These are phyloP conservation scores for Acarospora socialis DNA, from an alignment of 2,329 filamentous ascomycete species.

Conservation along the genomic window DNA sequence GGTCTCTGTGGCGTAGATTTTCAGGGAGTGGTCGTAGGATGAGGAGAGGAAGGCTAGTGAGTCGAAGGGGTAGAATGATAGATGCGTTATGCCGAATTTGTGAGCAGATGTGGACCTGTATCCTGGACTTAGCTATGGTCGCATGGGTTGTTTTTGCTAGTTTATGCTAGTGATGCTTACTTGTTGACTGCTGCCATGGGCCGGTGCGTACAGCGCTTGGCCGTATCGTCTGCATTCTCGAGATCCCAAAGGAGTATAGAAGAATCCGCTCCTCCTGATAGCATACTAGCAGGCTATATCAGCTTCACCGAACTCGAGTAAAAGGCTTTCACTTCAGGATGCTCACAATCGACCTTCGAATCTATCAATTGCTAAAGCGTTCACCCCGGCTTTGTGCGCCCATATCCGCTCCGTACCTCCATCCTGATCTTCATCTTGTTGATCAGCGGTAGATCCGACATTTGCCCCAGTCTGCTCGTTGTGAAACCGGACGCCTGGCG, in stretches of 20 bases:
- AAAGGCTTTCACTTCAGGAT: constrained; percentile 1
- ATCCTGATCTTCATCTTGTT: constrained; percentile 14
- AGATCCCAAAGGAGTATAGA: constrained; percentile 81
- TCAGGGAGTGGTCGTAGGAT: constrained; percentile 64
- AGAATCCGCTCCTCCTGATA: constrained; percentile 77
- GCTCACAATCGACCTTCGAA: constrained; percentile 63
- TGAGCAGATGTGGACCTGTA: constrained; percentile 32
- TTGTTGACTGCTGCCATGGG: constrained; percentile 36
- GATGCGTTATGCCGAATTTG: constrained; percentile 58
- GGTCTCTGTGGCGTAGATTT: constrained; percentile 56
- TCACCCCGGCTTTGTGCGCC: constrained; percentile 69
- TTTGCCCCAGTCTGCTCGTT: constrained; percentile 17
- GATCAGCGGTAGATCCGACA: constrained; percentile 12
- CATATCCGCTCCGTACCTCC: constrained; percentile 29
- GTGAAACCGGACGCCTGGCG: constrained; percentile 55
- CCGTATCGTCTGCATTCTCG: constrained; percentile 41
- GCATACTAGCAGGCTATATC: constrained; percentile 37
- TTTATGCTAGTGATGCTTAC: constrained; percentile 9
- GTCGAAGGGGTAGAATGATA: constrained; percentile 69
- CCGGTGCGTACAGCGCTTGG: constrained; percentile 35
- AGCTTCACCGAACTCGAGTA: neutral
- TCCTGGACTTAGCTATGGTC: neutral
- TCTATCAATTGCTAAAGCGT: constrained; percentile 62
- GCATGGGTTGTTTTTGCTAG: neutral
- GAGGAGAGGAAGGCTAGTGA: constrained; percentile 59